Percentiles rank a stretch among this genome's conserved stretches.
These are phyloP conservation scores for Candida boleticola DNA, from an alignment of 805 yeast species.

Conservation along the genomic window DNA sequence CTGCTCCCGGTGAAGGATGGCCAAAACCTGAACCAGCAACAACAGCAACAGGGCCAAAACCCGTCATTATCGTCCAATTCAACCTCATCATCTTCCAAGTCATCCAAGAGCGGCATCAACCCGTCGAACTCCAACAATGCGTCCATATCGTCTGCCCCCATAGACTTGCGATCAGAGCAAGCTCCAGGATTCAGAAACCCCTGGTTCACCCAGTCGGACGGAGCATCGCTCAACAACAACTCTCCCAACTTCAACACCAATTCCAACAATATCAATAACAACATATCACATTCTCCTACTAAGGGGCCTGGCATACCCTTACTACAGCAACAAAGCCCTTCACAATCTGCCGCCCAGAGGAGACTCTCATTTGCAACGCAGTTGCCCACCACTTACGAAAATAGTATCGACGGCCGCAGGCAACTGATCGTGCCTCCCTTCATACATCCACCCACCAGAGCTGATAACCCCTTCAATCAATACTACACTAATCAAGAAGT, in stretches of 20 bases:
- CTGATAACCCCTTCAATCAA: constrained; percentile 44
- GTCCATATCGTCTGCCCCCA: not conserved
- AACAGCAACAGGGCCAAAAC: constrained; percentile 7
- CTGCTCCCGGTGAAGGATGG: constrained; percentile 7
- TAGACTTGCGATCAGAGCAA: constrained; percentile 6
- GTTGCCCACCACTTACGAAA: constrained; percentile 51
- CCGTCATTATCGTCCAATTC: not conserved
- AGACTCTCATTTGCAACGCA: constrained; percentile 9
- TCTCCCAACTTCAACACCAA: constrained; percentile 15
- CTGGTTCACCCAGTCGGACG: constrained; percentile 25
- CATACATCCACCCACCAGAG: constrained; percentile 44
- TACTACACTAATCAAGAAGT: constrained; percentile 41
- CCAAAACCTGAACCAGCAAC: constrained; percentile 8
- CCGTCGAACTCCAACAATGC: not conserved
- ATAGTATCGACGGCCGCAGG: constrained; percentile 20
- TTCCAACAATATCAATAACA: not conserved
- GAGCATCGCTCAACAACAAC: not conserved
- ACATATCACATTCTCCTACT: constrained; percentile 9
- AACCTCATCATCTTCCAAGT: not conserved
- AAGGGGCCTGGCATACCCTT: constrained; percentile 7
- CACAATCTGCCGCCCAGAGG: constrained; percentile 4
- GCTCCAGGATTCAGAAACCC: constrained; percentile 41
- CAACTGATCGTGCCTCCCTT: constrained; percentile 21
- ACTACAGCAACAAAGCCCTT: constrained; percentile 4
- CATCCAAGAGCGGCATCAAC: not conserved